These are phyloP conservation scores for Penicillium aurantiogriseum DNA, from an alignment of 2,329 filamentous ascomycete genomes.

Conservation along the genomic window DNA sequence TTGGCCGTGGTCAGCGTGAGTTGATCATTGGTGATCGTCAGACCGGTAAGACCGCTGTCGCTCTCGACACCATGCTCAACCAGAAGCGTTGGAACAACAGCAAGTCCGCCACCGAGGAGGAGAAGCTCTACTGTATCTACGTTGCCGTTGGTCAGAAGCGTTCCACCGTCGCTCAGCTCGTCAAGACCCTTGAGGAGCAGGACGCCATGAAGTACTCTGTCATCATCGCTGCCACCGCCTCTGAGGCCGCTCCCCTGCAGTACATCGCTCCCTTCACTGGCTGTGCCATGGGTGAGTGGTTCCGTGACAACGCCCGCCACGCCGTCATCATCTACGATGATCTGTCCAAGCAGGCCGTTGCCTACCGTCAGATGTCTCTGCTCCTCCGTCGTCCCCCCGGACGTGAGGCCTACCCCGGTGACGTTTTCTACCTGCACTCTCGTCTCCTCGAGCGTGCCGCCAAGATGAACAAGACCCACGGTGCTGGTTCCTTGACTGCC, in stretches of 20 bases:
- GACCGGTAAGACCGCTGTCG: slow-evolving; percentile 99
- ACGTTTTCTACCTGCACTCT: slow-evolving; percentile 99
- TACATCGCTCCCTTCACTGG: slow-evolving; percentile 93
- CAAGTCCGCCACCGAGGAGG: slow-evolving; percentile 71
- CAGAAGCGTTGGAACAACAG: slow-evolving; percentile 99
- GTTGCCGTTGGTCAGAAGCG: slow-evolving; percentile 99
- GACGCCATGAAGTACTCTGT: slow-evolving; percentile 98
- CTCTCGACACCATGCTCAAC: slow-evolving; percentile 97
- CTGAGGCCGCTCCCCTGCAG: slow-evolving; percentile 91
- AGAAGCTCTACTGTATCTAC: slow-evolving; percentile 99
- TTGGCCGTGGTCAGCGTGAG: slow-evolving; percentile 99
- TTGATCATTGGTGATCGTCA: slow-evolving; percentile 99
- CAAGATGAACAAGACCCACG: slow-evolving; percentile 96
- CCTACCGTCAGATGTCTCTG: slow-evolving; percentile 98
- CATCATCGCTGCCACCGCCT: slow-evolving; percentile 92
- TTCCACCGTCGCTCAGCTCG: slow-evolving; percentile 97
- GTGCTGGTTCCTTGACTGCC: slow-evolving; percentile 94
- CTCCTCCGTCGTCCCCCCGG: slow-evolving; percentile 95
- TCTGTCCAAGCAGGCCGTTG: slow-evolving; percentile 95
- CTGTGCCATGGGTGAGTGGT: slow-evolving; percentile 64
- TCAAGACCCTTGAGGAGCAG: slow-evolving; percentile 99
- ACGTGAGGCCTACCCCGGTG: slow-evolving; percentile 99
- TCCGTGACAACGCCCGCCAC: slow-evolving; percentile 84
- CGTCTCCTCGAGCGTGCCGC: slow-evolving; percentile 98
- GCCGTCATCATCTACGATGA: slow-evolving; percentile 90